Conservation (phyloP, 805 yeast genomes). For the Ogataea thermomethanolica region DNA sequence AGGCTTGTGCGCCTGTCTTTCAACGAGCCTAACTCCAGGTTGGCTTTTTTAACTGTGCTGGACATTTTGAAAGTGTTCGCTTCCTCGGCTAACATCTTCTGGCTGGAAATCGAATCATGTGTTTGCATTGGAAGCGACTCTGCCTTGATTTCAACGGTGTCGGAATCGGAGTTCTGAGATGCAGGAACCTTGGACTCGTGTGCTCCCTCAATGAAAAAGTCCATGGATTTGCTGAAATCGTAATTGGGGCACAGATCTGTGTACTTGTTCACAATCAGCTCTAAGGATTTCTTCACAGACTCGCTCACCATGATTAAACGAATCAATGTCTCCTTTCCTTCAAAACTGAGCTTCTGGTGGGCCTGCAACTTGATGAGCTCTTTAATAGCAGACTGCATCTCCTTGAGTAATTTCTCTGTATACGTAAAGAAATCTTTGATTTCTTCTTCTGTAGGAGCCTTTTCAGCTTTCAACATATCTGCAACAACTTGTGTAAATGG, state of each 20-base stretch:
- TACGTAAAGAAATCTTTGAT: constrained; percentile 35
- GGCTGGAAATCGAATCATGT: constrained; percentile 12
- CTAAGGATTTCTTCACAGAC: constrained; percentile 56
- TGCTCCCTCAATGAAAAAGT: constrained; percentile 10
- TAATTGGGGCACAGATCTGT: constrained; percentile 8
- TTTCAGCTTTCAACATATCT: constrained; percentile 18
- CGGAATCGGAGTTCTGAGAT: constrained; percentile 3
- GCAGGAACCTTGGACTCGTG: constrained; percentile 3
- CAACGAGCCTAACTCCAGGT: constrained; percentile 1
- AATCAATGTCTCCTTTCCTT: constrained; percentile 73
- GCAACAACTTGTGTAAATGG: constrained; percentile 24
- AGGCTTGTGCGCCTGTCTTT: constrained; percentile 33
- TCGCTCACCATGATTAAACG: constrained; percentile 67
- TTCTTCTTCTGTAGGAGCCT: constrained; percentile 15
- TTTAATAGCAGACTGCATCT: constrained; percentile 48
- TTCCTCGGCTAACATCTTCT: constrained; percentile 21
- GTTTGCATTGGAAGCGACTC: constrained; percentile 8
- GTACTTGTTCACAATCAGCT: constrained; percentile 24
- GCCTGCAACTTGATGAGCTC: constrained; percentile 57
- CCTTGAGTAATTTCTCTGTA: constrained; percentile 37
- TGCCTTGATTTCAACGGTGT: constrained; percentile 15
- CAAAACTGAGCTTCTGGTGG: constrained; percentile 50
- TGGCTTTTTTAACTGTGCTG: constrained; percentile 5
- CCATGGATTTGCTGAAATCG: not conserved
- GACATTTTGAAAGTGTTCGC: constrained; percentile 18